Evolutionary conservation across 345 rosid species (phyloP).

Genomic region (Gossypium bickii): DNA sequence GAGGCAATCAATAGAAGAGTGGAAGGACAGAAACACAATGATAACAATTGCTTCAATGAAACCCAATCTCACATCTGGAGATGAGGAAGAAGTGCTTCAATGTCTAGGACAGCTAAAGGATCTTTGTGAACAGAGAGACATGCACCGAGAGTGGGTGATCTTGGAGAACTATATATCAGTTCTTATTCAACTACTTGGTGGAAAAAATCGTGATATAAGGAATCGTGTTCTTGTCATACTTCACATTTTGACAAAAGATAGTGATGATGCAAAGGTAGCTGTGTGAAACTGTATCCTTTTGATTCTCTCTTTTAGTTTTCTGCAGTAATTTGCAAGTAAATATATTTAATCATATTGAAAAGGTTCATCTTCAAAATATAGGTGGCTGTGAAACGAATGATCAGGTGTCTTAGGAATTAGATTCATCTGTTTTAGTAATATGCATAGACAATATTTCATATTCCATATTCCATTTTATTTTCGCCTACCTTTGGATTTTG

Average conservation of each 20-base stretch:
- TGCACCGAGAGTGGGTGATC: conserved; percentile 60
- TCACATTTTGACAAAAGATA: conserved; percentile 39
- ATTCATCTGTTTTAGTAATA: not conserved
- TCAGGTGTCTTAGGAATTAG: not conserved
- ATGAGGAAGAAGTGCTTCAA: conserved; percentile 44
- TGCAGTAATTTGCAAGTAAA: not conserved
- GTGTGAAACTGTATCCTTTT: conserved; percentile 4
- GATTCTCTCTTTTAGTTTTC: not conserved
- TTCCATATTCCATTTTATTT: conserved; percentile 1
- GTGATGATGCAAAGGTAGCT: conserved; percentile 61
- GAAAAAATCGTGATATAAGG: conserved; percentile 39
- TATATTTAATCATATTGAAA: conserved; percentile 8
- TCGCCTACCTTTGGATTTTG: not conserved
- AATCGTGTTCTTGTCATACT: conserved; percentile 42
- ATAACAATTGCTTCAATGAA: conserved; percentile 54
- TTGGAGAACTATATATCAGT: conserved; percentile 53
- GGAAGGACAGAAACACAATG: conserved; percentile 73
- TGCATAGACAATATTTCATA: not conserved
- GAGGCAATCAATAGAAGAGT: conserved; percentile 68
- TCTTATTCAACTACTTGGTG: conserved; percentile 44
- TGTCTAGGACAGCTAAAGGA: conserved; percentile 47
- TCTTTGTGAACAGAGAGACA: conserved; percentile 53
- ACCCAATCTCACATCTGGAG: conserved; percentile 40
- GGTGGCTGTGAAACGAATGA: not conserved
- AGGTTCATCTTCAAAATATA: not conserved